Evolutionary conservation across 495 filamentous ascomycete genomes (phyloP).

Genomic region (Penicillium salamii): DNA sequence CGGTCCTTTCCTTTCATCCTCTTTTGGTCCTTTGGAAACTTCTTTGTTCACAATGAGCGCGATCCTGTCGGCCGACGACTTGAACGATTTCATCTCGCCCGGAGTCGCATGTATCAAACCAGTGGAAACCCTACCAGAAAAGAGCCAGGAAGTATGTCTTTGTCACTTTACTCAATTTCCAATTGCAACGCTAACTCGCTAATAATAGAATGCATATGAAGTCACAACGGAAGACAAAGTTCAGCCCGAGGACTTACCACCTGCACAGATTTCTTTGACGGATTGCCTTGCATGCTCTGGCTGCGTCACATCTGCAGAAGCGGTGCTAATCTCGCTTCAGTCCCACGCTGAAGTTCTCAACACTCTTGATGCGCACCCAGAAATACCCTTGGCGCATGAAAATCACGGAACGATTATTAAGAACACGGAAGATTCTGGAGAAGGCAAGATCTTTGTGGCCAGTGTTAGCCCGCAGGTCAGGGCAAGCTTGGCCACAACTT

Average conservation of each 20-base stretch:
- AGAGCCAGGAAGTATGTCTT: constrained; percentile 32
- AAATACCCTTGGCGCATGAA: constrained; percentile 32
- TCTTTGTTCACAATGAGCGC: constrained; percentile 69
- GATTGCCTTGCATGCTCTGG: constrained; percentile 97
- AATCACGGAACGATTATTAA: constrained; percentile 23
- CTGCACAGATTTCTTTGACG: constrained; percentile 89
- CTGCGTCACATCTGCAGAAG: constrained; percentile 96
- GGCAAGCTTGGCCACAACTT: constrained; percentile 82
- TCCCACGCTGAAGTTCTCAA: constrained; percentile 87
- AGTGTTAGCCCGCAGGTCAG: constrained; percentile 88
- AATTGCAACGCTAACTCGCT: constrained; percentile 15
- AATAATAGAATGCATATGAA: constrained; percentile 67
- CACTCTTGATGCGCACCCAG: constrained; percentile 67
- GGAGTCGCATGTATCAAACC: constrained; percentile 98
- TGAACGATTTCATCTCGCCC: constrained; percentile 98
- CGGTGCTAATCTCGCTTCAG: constrained; percentile 88
- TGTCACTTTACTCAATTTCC: neutral
- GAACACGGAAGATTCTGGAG: constrained; percentile 30
- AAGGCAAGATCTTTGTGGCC: constrained; percentile 76
- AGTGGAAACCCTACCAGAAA: constrained; percentile 76
- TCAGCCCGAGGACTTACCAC: constrained; percentile 51
- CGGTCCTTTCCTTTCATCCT: constrained; percentile 5
- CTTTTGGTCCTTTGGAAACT: constrained; percentile 8
- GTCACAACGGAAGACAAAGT: constrained; percentile 88
- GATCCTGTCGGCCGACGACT: constrained; percentile 91